Base-by-base conservation (phyloP, 192 early-diverging fungal genomes). In the Anaeromyces robustus region DNA sequence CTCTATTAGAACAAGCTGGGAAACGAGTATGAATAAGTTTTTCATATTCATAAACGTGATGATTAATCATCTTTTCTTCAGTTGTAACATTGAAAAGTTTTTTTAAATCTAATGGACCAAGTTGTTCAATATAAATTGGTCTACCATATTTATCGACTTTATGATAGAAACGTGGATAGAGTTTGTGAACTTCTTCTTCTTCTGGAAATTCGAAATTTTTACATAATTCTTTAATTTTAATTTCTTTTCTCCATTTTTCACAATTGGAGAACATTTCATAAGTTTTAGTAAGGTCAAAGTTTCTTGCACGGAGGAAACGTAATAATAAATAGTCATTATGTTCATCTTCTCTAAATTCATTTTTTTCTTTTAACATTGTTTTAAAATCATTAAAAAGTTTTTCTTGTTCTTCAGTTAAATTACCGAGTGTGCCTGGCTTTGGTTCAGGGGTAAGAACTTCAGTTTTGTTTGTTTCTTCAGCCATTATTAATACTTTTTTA, bases 61-160 rank as follows among this genome's bases (percentile, higher is more conserved):
- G 90, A 85, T 92, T 87, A 52, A 92, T 88, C 87, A 93, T 88
- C 26, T 92, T 86, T 68, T 94, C 92, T 52, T 88, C 83, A n/a
- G 89, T 89, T 2, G 92, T 92, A 31, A 90, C 83, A 77, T 86
- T 80, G 79, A 92, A 90, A 32, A 94, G 84, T 80, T 91, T 84
- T 78, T 88, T 87, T 78, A 90, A 84, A 82, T 93, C 91, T 30
- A 94, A 83, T 59, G 83, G 83, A 28, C 96, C 95, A 78, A 96
- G 86, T 37, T 92, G 91, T 88, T 98, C 97, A 83, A 97, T 92
- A 83, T 97, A 98, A 78, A 98, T 85, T 7, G 95, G 95, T 80
- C 94, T 90, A 28, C 96, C 97, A 31, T 91, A 86, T 83, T 92
- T 96, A 89, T 98, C 97, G 80, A 87, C 89, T 81, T 96, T 96